Evolutionary conservation across 2,329 filamentous ascomycete species (phyloP), one percentile per base, ranked within the genome.

Genomic region (Pseudocercospora fijiensis): DNA sequence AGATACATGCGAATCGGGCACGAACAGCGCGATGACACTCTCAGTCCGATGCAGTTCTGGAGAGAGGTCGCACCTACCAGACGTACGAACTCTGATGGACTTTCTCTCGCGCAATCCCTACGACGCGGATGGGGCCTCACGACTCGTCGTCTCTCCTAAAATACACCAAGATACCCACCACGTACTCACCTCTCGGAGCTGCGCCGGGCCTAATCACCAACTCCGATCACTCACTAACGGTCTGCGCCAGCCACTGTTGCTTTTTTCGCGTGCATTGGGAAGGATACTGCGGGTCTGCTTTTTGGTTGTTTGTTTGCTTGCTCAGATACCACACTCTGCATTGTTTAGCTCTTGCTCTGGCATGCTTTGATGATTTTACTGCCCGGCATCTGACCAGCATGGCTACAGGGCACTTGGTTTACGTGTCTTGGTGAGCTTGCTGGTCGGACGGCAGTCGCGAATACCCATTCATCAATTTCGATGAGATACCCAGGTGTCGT

Each of bases 241-340:
- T 59, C 47, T 62, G 63, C 63, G 63, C 53, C 63, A 61, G 59
- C 62, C 58, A 56, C 59, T 43, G 33, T 65, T 65, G 63, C 63
- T 61, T 65, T 65, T 58, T 52, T 53, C 57, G 63, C 58, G 41
- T 58, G 57, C 57, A 58, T 58, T 49, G 37, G 37, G 57, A 58
- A 58, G 57, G 43, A 58, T 28, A 11, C 33, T 64, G 62, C 62
- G 53, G 53, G 53, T 18, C 13, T 33, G 27, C 4, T 37, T 37
- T 60, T 62, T 58, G 57, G 51, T 59, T 56, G 63, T 51, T 56
- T 33, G 53, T 62, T 60, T 65, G 58, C 60, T 64, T 65, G 59
- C 51, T 61, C 55, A 49, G 63, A 65, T 65, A 65, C 63, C 63
- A 65, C 63, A 61, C 57, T 41, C 27, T 58, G 57, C 57, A 58